phyloP scores from a whole-genome alignment of 192 early-diverging fungal genomes.

The Fimicolochytrium jonesii region DNA sequence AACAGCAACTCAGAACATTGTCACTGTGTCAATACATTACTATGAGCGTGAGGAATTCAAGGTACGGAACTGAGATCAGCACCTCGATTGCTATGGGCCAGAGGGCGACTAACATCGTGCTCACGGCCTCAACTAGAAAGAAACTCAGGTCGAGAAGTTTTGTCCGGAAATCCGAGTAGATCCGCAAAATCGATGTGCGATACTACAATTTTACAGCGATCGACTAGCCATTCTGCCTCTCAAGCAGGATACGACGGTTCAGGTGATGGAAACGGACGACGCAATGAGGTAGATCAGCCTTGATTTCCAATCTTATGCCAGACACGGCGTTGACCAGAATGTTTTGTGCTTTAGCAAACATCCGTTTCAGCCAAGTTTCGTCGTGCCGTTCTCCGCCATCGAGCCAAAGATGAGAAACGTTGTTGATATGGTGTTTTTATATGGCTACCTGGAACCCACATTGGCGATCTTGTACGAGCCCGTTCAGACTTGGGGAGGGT shows the following conservation, averaged over 20 bases:
- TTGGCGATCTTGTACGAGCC: constrained; percentile 90
- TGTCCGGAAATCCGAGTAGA: constrained; percentile 69
- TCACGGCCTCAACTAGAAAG: too few relatives aligned
- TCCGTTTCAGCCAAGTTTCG: constrained; percentile 43
- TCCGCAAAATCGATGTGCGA: constrained; percentile 83
- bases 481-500: constrained; percentile 82
- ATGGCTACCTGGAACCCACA: constrained; percentile 90
- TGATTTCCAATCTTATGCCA: background rate
- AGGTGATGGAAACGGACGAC: constrained; percentile 54
- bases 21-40: constrained; percentile 94
- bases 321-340: background rate
- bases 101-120: too few relatives aligned
- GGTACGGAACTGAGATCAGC: too few relatives aligned
- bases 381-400: constrained; percentile 34
- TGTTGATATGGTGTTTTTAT: constrained; percentile 84
- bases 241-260: constrained; percentile 38
- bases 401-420: constrained; percentile 64
- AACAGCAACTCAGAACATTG: constrained; percentile 62
- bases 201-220: constrained; percentile 83
- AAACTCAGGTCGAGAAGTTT: constrained; percentile 59
- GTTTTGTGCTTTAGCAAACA: constrained; percentile 22
- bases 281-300: constrained; percentile 37
- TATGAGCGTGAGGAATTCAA: constrained; percentile 91
- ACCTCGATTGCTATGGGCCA: too few relatives aligned
- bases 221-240: constrained; percentile 88